Conservation (phyloP, 306 rosid genomes). For the Dryas drummondii region DNA sequence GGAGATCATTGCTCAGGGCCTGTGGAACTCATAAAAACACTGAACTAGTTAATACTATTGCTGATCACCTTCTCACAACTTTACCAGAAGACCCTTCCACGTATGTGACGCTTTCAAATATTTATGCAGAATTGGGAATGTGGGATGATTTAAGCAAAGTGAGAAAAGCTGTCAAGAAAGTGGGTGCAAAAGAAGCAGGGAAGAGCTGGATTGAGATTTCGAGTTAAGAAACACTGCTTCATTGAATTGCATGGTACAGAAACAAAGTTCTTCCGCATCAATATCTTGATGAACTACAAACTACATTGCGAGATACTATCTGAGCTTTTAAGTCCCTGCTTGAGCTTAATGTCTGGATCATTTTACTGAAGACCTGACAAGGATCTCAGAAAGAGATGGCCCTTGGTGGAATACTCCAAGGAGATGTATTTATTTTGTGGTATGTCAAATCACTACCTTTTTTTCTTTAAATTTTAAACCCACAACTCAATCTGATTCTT, state of each 20-base stretch:
- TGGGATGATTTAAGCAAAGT: slow-evolving; percentile 67
- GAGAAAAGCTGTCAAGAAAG: slow-evolving; percentile 51
- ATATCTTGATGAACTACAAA: background rate
- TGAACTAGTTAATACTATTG: slow-evolving; percentile 55
- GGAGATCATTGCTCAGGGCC: slow-evolving; percentile 78
- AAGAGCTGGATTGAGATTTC: slow-evolving; percentile 86
- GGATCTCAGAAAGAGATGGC: slow-evolving; percentile 1
- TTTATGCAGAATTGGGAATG: slow-evolving; percentile 70
- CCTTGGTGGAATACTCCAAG: slow-evolving; percentile 7
- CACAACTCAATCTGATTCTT: background rate
- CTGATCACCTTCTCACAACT: slow-evolving; percentile 52
- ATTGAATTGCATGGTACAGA: slow-evolving; percentile 20
- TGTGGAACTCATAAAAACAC: slow-evolving; percentile 60
- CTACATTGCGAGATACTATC: background rate
- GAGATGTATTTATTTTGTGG: background rate
- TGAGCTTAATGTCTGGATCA: background rate
- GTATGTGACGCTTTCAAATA: slow-evolving; percentile 71
- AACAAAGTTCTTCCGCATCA: background rate
- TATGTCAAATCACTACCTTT: background rate
- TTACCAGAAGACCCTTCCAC: slow-evolving; percentile 66
- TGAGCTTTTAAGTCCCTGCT: background rate
- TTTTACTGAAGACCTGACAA: background rate
- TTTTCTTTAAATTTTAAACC: background rate
- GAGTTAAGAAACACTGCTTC: slow-evolving; percentile 41
- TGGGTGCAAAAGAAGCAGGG: slow-evolving; percentile 66